phyloP scores from a whole-genome alignment of 2,329 filamentous ascomycete species.

The Aureobasidium melanogenum region DNA sequence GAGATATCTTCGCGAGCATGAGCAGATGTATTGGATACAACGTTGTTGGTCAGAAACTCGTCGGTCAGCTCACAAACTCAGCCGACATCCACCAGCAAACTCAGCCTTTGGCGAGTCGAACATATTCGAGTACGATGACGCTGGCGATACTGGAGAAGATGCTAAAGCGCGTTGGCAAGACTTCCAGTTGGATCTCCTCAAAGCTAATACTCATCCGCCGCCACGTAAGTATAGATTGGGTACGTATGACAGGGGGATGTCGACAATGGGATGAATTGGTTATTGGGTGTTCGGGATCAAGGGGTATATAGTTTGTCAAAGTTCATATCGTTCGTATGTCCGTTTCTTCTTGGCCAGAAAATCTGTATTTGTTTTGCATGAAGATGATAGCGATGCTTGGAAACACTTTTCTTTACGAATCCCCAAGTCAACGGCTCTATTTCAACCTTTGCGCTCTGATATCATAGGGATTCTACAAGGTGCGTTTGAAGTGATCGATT shows the following conservation, averaged over 20 bases:
- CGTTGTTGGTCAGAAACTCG: constrained; percentile 13
- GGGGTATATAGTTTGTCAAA: neutral
- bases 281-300: neutral
- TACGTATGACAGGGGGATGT: neutral
- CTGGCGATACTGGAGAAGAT: constrained; percentile 13
- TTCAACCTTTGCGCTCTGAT: too few species aligned
- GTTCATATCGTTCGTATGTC: neutral
- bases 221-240: neutral
- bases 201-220: neutral
- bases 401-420: too few species aligned
- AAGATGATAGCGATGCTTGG: too few species aligned
- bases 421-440: too few species aligned
- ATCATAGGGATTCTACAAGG: too few species aligned
- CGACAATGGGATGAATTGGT: neutral
- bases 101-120: constrained; percentile 10
- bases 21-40: constrained; percentile 23
- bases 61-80: neutral
- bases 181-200: constrained; percentile 8
- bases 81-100: constrained; percentile 8
- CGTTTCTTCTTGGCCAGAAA: neutral
- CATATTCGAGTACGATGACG: constrained; percentile 13
- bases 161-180: constrained; percentile 14
- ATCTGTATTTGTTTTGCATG: too few species aligned
- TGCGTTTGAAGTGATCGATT: too few species aligned
- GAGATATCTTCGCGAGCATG: constrained; percentile 43